Evolutionary conservation across 352 stramenopile genomes (phyloP).

Genomic region (Pythium rishiriense): DNA sequence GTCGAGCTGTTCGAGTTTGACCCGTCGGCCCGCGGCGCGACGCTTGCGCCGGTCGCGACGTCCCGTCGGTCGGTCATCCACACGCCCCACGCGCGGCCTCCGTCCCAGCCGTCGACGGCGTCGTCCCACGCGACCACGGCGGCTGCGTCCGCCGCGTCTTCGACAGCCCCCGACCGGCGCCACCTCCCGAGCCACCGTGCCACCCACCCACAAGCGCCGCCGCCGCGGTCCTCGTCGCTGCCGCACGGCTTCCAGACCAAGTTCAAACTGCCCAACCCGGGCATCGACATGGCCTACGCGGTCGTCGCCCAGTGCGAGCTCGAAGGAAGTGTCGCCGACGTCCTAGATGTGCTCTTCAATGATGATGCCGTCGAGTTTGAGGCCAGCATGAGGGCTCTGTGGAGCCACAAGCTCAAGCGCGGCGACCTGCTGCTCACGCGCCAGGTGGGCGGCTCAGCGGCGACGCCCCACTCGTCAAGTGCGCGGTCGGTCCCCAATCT

Average conservation of each 20-base stretch:
- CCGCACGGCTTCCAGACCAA: constrained; percentile 28
- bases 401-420: constrained; percentile 52
- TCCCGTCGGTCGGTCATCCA: background rate
- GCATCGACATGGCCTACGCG: constrained; percentile 52
- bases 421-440: constrained; percentile 49
- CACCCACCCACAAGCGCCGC: background rate
- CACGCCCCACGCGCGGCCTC: background rate
- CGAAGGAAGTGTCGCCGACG: constrained; percentile 52
- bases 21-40: constrained; percentile 16
- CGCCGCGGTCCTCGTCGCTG: background rate
- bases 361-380: constrained; percentile 53
- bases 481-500: constrained; percentile 20
- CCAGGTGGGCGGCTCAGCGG: background rate
- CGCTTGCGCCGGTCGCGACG: background rate
- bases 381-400: constrained; percentile 57
- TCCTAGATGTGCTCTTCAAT: constrained; percentile 64
- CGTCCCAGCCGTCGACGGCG: background rate
- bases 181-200: background rate
- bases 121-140: constrained; percentile 16
- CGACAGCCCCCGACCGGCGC: background rate
- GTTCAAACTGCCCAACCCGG: constrained; percentile 41
- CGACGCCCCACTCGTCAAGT: background rate
- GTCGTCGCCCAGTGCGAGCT: constrained; percentile 56
- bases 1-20: constrained; percentile 57
- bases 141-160: background rate